Evolutionary conservation across 805 yeast species (phyloP).

Genomic region (Candida bentonensis): DNA sequence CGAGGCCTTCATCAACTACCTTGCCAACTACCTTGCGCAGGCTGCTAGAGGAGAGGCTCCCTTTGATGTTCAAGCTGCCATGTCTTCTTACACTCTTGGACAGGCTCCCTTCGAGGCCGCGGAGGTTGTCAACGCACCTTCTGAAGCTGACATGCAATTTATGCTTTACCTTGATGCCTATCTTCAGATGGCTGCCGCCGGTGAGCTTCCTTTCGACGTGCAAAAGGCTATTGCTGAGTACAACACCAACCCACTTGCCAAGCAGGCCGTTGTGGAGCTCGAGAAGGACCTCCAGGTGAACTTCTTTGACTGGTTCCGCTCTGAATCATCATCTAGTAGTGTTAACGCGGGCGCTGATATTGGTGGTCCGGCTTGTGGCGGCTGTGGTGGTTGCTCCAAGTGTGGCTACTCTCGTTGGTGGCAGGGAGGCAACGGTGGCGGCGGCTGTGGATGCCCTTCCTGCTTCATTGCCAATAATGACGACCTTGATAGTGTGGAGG

Average conservation of each 20-base stretch:
- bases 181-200: neutral
- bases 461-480: neutral
- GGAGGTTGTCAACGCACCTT: neutral
- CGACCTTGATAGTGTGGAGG: neutral
- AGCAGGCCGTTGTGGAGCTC: neutral
- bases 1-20: neutral
- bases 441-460: neutral
- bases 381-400: neutral
- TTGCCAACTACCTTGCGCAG: neutral
- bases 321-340: neutral
- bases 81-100: neutral
- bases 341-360: neutral
- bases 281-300: neutral
- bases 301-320: constrained; percentile 2
- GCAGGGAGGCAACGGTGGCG: neutral
- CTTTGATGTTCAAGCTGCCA: neutral
- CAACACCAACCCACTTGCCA: neutral
- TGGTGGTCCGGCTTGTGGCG: neutral
- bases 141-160: neutral
- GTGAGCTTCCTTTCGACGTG: neutral
- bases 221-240: constrained; percentile 1
- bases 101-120: neutral
- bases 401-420: neutral
- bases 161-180: neutral
- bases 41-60: neutral